phyloP scores from a whole-genome alignment of 805 yeast genomes.

The Kodamaea neixiangensis region DNA sequence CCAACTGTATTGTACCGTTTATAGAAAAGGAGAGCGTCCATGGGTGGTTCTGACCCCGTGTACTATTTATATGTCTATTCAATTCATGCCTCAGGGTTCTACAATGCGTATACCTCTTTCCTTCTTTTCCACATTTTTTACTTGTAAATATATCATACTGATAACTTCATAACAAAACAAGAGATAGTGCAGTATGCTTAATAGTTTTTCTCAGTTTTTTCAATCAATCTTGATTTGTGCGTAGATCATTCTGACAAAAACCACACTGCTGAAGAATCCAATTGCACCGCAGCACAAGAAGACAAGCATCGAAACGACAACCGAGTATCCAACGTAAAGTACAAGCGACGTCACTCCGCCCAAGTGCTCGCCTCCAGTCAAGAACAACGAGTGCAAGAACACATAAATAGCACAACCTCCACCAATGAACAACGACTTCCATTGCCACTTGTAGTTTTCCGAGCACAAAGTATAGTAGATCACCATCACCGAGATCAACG shows the following conservation, averaged over 20 bases:
- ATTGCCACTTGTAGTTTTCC: constrained; percentile 97
- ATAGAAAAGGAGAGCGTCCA: constrained; percentile 33
- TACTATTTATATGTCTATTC: constrained; percentile 2
- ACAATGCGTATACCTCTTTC: neutral
- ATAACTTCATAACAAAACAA: neutral
- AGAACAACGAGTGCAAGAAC: constrained; percentile 76
- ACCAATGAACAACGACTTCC: constrained; percentile 85
- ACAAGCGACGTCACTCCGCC: constrained; percentile 76
- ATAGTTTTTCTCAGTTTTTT: neutral
- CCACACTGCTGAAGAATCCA: constrained; percentile 75
- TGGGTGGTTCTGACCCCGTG: constrained; percentile 33
- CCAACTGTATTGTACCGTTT: constrained; percentile 24
- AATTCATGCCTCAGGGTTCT: neutral
- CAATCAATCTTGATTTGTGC: constrained; percentile 81
- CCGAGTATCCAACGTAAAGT: constrained; percentile 80
- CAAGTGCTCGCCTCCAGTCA: constrained; percentile 62
- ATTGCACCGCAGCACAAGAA: constrained; percentile 86
- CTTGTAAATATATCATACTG: neutral
- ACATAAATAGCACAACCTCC: constrained; percentile 89
- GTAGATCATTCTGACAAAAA: constrained; percentile 78
- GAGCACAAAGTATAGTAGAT: constrained; percentile 82
- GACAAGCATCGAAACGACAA: constrained; percentile 65
- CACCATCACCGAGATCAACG: constrained; percentile 75
- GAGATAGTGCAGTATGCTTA: neutral
- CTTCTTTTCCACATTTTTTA: neutral